Conservation (phyloP, 139 green algal genomes). For the Picochlorum sp. region DNA sequence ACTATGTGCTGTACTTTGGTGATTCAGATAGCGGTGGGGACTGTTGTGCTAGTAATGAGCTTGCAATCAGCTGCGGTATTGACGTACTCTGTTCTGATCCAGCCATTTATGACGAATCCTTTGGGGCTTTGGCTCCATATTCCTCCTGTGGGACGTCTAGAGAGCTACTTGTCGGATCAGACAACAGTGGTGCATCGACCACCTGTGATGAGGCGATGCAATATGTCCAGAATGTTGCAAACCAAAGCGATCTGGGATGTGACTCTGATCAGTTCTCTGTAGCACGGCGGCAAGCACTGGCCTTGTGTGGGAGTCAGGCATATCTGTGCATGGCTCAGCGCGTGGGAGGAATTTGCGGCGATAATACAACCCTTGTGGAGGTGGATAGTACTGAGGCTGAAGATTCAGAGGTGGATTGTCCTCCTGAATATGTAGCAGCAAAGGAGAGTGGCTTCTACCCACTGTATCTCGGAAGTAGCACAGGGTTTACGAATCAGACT, state of each 20-base stretch:
- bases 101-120: neutral
- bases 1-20: neutral
- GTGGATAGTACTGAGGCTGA: too few species aligned
- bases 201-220: conserved; percentile 1
- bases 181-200: neutral
- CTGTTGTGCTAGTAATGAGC: neutral
- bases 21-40: neutral
- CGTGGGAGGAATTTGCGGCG: too few species aligned
- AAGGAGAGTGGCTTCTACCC: too few species aligned
- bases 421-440: too few species aligned
- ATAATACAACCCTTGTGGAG: too few species aligned
- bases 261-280: neutral
- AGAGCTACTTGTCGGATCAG: neutral
- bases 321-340: neutral
- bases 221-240: neutral
- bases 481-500: too few species aligned
- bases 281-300: neutral
- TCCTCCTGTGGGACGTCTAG: neutral
- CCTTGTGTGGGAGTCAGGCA: neutral
- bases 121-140: neutral
- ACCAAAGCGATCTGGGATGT: neutral
- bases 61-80: neutral
- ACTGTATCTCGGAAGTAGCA: too few species aligned
- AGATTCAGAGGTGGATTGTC: too few species aligned
- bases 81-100: neutral